Percentiles rank a stretch among this genome's conserved stretches.
Evolutionary conservation across 1,139 yeast species (phyloP).

Genomic region (Kurtzmaniella quercitrusa): DNA sequence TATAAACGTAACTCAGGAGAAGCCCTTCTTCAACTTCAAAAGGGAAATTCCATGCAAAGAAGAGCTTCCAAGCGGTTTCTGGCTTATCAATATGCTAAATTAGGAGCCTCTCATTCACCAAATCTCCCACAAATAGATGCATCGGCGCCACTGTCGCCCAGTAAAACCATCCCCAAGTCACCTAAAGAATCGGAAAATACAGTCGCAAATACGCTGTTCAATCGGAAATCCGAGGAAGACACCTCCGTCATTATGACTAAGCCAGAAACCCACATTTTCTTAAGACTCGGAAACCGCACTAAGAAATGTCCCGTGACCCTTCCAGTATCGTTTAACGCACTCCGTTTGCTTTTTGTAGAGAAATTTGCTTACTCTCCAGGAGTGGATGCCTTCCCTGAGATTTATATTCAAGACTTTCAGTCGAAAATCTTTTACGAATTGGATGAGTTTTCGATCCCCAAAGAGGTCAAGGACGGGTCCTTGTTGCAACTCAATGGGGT

Average conservation of each 20-base stretch:
- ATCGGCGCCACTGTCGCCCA: slow-evolving; percentile 8
- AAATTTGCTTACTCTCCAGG: slow-evolving; percentile 84
- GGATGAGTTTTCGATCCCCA: slow-evolving; percentile 57
- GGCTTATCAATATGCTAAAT: slow-evolving; percentile 86
- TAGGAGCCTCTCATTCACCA: slow-evolving; percentile 16
- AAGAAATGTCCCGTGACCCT: slow-evolving; percentile 54
- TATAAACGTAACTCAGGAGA: slow-evolving; percentile 23
- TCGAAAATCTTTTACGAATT: slow-evolving; percentile 70
- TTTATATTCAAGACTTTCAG: slow-evolving; percentile 64
- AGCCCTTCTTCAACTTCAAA: slow-evolving; percentile 73
- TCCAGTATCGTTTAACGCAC: slow-evolving; percentile 57
- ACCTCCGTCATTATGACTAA: slow-evolving; percentile 2
- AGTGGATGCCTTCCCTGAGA: slow-evolving; percentile 68
- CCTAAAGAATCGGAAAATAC: slow-evolving; percentile 7
- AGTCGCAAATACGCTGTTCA: background rate
- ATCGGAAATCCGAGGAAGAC: slow-evolving; percentile 3
- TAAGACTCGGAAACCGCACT: slow-evolving; percentile 55
- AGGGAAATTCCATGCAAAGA: slow-evolving; percentile 77
- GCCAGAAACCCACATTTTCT: slow-evolving; percentile 31
- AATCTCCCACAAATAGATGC: slow-evolving; percentile 1
- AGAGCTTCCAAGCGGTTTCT: slow-evolving; percentile 91
- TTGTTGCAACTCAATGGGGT: slow-evolving; percentile 48
- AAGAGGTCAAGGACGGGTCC: slow-evolving; percentile 58
- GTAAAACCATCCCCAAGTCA: slow-evolving; percentile 2
- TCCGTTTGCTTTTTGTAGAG: slow-evolving; percentile 77